Percentiles rank a stretch among this genome's conserved stretches.
These are phyloP conservation scores for Bryoglossum gracile DNA, from an alignment of 495 filamentous ascomycete species.

Conservation along the genomic window DNA sequence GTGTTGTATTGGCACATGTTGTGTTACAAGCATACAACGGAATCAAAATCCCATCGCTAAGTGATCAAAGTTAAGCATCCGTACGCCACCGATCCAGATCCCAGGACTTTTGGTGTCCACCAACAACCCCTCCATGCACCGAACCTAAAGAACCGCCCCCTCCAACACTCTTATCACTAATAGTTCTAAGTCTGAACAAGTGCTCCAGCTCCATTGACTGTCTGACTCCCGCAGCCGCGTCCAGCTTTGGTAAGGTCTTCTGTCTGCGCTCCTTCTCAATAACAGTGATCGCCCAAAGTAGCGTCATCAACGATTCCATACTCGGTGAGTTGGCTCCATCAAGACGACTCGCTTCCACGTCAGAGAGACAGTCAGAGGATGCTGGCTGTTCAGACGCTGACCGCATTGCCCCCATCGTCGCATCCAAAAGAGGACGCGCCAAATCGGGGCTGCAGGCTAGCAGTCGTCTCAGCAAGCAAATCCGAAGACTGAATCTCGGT, in stretches of 20 bases:
- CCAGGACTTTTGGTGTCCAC: no score
- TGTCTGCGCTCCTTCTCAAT: constrained; percentile 20
- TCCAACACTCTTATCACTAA: constrained; percentile 5
- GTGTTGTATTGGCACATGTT: no score
- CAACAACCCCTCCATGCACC: not conserved
- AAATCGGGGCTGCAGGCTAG: constrained; percentile 80
- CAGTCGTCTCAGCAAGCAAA: constrained; percentile 38
- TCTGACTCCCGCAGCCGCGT: constrained; percentile 21
- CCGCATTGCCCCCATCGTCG: constrained; percentile 84
- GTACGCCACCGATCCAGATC: no score
- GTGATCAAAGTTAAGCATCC: no score
- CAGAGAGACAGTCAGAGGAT: constrained; percentile 24
- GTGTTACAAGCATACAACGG: no score
- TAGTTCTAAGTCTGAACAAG: constrained; percentile 20
- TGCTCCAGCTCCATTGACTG: constrained; percentile 21
- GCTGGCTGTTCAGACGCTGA: constrained; percentile 44
- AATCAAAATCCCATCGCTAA: no score
- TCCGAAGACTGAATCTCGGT: constrained; percentile 40
- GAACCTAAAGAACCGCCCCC: constrained; percentile 6
- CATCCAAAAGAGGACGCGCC: constrained; percentile 87
- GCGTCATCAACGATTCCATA: constrained; percentile 43
- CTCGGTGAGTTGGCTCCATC: constrained; percentile 41
- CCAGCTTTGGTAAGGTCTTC: constrained; percentile 18
- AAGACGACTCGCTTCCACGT: constrained; percentile 29
- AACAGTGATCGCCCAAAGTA: constrained; percentile 43